Base-by-base conservation (phyloP, 2,329 filamentous ascomycete genomes). In the Cyphellophora europaea region DNA sequence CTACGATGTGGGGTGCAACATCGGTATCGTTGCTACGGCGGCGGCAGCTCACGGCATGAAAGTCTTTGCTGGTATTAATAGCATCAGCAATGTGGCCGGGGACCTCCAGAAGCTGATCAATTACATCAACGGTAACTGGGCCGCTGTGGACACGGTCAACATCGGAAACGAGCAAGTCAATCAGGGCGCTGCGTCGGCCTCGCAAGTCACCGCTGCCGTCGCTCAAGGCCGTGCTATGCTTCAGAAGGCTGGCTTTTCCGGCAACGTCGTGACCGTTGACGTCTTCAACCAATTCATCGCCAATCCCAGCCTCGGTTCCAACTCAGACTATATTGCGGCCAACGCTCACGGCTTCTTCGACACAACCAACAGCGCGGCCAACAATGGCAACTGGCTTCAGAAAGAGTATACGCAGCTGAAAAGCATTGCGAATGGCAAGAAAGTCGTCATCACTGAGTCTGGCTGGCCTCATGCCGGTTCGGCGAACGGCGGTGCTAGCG, bases 301-400 rank as follows among this genome's bases (percentile, higher is more conserved):
- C 33, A 71, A 89, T 48, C 21, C 21, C n/a, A n/a, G 21, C n/a
- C 69, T 94, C 31, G 93, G 86, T 60, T 57, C 76, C 16, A 68
- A 65, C 30, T 83, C 81, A 1, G 85, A 93, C 52, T 84, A 82
- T 61, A 84, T 79, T 51, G 82, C 84, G 11, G 73, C 81, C 54
- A 93, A 94, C 59, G 74, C 77, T 46, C 86, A 93, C 57, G 74
- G 85, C 10, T 93, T 87, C 70, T 93, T 91, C 57, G 82, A 93
- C 49, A 58, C 66, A 3, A 73, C 71, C 30, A 71, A 72, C 16
- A 55, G 58, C 2, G 72, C 84, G 1, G 58, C 63, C 1, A 58
- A 73, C 19, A 77, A 85, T 2, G 86, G 86, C 3, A 48, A 55
- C 1, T 93, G 85, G 57, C 72, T 87, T 25, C 56, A 65, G 25